phyloP scores from a whole-genome alignment of 169 alveolate species.

The Eimeria sp. region DNA sequence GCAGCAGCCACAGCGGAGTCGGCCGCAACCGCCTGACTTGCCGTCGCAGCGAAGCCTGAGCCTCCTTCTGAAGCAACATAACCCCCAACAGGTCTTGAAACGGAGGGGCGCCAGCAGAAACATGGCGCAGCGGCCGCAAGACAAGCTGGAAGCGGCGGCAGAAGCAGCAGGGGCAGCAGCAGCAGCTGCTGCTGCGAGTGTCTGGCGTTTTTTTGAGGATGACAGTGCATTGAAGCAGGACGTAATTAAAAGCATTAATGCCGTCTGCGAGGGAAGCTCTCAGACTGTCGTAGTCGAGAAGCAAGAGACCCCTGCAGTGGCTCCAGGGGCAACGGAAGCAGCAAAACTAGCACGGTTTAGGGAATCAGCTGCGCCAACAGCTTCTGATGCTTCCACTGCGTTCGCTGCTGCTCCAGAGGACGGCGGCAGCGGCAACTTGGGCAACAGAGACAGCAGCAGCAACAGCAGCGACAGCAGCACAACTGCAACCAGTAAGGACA shows the following conservation, averaged over 20 bases:
- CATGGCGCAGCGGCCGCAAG: constrained; percentile 53
- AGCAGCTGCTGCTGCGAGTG: constrained; percentile 58
- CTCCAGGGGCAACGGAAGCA: neutral
- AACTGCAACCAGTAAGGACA: constrained; percentile 62
- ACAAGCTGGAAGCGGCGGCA: constrained; percentile 52
- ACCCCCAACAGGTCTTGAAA: neutral
- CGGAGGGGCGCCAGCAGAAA: constrained; percentile 24
- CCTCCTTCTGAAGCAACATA: constrained; percentile 4
- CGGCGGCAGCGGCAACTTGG: neutral
- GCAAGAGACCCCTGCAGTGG: neutral
- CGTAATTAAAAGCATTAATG: neutral
- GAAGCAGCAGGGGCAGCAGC: constrained; percentile 65
- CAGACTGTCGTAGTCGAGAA: neutral
- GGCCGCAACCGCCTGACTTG: constrained; percentile 23
- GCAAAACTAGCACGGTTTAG: neutral
- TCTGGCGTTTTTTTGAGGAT: constrained; percentile 61
- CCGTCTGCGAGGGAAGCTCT: neutral
- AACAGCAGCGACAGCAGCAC: constrained; percentile 58
- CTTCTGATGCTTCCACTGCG: neutral
- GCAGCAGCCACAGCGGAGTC: constrained; percentile 27
- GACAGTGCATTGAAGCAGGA: neutral
- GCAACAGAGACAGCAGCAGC: constrained; percentile 9
- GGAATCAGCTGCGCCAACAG: neutral
- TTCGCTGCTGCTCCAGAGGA: neutral
- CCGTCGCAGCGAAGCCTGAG: neutral